A percentile compares a stretch with the other conserved stretches of the same genome.
These are phyloP conservation scores for Gyrodon lividus DNA, from an alignment of 768 basidiomycete species.

Conservation along the genomic window DNA sequence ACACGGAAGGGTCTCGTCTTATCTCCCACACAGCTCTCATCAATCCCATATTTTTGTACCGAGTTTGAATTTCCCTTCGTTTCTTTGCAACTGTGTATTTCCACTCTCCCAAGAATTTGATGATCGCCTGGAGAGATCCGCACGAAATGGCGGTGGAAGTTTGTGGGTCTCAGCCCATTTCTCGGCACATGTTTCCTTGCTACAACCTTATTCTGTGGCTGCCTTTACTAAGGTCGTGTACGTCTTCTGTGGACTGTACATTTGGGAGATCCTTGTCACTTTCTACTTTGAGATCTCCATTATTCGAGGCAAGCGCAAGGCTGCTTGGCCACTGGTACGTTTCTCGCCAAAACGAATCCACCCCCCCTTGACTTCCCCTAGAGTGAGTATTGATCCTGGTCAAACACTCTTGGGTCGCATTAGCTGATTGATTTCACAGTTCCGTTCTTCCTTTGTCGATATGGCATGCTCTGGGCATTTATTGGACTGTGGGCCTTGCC, in stretches of 20 bases:
- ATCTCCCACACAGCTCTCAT: slow-evolving; percentile 3
- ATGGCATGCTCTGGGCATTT: slow-evolving; percentile 67
- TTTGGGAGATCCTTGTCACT: slow-evolving; percentile 68
- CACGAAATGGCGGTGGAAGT: slow-evolving; percentile 21
- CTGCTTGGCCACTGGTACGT: slow-evolving; percentile 71
- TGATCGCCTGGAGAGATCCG: slow-evolving; percentile 28
- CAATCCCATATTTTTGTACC: slow-evolving; percentile 7
- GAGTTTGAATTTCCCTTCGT: neutral
- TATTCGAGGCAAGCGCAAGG: slow-evolving; percentile 51
- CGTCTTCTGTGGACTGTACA: slow-evolving; percentile 60
- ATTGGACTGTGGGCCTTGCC: slow-evolving; percentile 50
- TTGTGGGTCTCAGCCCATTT: slow-evolving; percentile 14
- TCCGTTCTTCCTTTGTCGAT: slow-evolving; percentile 70
- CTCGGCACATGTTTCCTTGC: neutral
- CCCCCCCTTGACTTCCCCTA: slow-evolving; percentile 6
- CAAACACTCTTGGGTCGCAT: neutral
- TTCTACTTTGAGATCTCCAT: slow-evolving; percentile 69
- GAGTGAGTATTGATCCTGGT: slow-evolving; percentile 12
- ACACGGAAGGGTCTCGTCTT: too few relatives aligned
- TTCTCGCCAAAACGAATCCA: neutral
- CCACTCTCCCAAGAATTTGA: slow-evolving; percentile 8
- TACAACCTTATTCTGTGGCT: slow-evolving; percentile 33
- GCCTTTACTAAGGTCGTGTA: slow-evolving; percentile 61
- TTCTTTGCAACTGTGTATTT: slow-evolving; percentile 11
- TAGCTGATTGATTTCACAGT: slow-evolving; percentile 32